These are phyloP conservation scores for Excoecaria agallocha DNA, from an alignment of 345 rosid species.

Conservation along the genomic window DNA sequence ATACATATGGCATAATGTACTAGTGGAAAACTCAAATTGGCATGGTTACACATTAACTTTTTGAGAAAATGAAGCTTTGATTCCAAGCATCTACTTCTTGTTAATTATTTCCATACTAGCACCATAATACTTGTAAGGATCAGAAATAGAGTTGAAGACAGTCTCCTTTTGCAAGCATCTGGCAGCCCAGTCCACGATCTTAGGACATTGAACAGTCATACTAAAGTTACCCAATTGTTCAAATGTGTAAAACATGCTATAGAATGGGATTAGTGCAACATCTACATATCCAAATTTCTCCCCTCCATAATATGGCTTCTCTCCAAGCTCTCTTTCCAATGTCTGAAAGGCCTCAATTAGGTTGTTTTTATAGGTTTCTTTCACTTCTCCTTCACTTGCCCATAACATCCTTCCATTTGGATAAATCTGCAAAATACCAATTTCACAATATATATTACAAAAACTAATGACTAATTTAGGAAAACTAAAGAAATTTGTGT, in stretches of 20 bases:
- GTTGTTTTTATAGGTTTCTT: constrained; percentile 1
- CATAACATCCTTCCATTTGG: constrained; percentile 9
- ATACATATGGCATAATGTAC: too few species aligned
- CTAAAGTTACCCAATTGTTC: constrained; percentile 5
- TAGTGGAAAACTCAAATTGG: too few species aligned
- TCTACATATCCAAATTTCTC: constrained; percentile 18
- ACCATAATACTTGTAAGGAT: neutral
- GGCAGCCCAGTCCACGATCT: constrained; percentile 14
- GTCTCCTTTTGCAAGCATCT: constrained; percentile 20
- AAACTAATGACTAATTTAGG: neutral
- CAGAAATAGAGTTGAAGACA: constrained; percentile 5
- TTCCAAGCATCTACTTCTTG: neutral
- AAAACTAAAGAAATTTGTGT: too few species aligned
- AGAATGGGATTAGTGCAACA: constrained; percentile 10
- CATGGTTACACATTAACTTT: too few species aligned
- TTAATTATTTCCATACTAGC: neutral
- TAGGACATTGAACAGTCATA: constrained; percentile 15
- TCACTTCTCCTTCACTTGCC: neutral
- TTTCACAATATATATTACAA: neutral
- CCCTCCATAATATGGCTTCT: constrained; percentile 1
- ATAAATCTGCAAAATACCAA: constrained; percentile 12
- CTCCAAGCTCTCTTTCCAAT: constrained; percentile 12
- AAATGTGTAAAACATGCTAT: constrained; percentile 7
- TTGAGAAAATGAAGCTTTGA: too few species aligned
- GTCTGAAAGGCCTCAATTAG: constrained; percentile 6